phyloP scores from a whole-genome alignment of 2,329 filamentous ascomycete species.

The Rhinocladiella mackenziei region DNA sequence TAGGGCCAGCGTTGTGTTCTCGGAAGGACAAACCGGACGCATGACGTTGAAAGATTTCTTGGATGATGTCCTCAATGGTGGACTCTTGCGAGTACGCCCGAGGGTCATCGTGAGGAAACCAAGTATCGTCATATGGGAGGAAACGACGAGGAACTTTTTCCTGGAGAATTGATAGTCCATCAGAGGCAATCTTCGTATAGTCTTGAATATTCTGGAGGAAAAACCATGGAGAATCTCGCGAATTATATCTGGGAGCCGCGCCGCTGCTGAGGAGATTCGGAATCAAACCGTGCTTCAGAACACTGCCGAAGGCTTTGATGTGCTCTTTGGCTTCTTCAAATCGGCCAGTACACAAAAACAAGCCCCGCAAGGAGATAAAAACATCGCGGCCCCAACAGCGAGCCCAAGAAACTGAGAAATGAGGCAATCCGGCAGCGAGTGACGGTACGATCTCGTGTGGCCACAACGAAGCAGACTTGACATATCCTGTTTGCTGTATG shows the following conservation, averaged over 20 bases:
- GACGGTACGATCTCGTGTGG: constrained; percentile 79
- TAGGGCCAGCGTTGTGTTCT: constrained; percentile 87
- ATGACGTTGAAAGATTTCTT: constrained; percentile 89
- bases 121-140: constrained; percentile 91
- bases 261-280: constrained; percentile 88
- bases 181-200: constrained; percentile 75
- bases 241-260: constrained; percentile 85
- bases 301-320: constrained; percentile 89
- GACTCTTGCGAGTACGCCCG: constrained; percentile 82
- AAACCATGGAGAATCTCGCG: constrained; percentile 96
- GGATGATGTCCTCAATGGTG: constrained; percentile 81
- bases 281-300: constrained; percentile 97
- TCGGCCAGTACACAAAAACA: constrained; percentile 86
- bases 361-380: constrained; percentile 87
- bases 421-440: constrained; percentile 85
- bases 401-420: constrained; percentile 91
- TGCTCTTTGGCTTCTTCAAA: constrained; percentile 89
- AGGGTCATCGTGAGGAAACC: constrained; percentile 76
- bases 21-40: constrained; percentile 86
- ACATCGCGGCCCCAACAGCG: constrained; percentile 97
- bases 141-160: constrained; percentile 79
- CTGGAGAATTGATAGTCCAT: constrained; percentile 69
- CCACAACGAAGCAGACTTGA: constrained; percentile 87
- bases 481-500: constrained; percentile 81
- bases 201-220: constrained; percentile 95